Percentiles rank a stretch among this genome's conserved stretches.
phyloP scores from a whole-genome alignment of 352 stramenopile genomes.

The Pythium rishiriense region DNA sequence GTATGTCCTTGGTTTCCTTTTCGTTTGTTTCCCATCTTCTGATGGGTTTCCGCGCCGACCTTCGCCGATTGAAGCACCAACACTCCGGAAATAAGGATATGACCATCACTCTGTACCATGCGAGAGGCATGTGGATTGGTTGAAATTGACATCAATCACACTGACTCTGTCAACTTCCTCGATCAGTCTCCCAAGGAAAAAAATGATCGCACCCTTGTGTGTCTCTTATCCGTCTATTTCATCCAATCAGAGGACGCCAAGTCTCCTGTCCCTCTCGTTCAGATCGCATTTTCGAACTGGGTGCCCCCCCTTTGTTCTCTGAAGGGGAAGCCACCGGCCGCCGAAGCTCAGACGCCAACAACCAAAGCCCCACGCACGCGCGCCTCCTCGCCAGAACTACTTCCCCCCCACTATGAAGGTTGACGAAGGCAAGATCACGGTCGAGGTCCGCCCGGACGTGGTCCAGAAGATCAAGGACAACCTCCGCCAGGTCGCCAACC shows the following conservation, averaged over 20 bases:
- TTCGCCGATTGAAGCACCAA: conserved; percentile 19
- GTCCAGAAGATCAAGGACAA: conserved; percentile 70
- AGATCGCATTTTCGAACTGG: conserved; percentile 6
- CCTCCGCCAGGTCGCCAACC: conserved; percentile 60
- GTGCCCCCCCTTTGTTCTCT: background rate
- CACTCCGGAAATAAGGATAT: conserved; percentile 10
- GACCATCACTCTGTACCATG: conserved; percentile 11
- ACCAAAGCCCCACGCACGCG: background rate
- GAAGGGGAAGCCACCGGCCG: background rate
- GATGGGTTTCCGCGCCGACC: conserved; percentile 1
- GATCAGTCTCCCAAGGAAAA: background rate
- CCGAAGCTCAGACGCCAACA: background rate
- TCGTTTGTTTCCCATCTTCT: background rate
- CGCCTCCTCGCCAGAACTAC: background rate
- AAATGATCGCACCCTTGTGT: conserved; percentile 8
- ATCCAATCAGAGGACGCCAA: conserved; percentile 19
- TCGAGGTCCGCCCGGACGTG: conserved; percentile 63
- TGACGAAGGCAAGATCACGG: conserved; percentile 67
- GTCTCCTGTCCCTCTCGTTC: conserved; percentile 18
- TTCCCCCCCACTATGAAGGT: too few species aligned
- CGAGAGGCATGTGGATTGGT: background rate
- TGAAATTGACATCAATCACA: conserved; percentile 7
- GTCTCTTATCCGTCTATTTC: conserved; percentile 18
- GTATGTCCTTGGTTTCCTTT: background rate
- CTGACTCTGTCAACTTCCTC: background rate